Conservation (phyloP, 1,284 basidiomycete genomes). For the Ustilago crameri region DNA sequence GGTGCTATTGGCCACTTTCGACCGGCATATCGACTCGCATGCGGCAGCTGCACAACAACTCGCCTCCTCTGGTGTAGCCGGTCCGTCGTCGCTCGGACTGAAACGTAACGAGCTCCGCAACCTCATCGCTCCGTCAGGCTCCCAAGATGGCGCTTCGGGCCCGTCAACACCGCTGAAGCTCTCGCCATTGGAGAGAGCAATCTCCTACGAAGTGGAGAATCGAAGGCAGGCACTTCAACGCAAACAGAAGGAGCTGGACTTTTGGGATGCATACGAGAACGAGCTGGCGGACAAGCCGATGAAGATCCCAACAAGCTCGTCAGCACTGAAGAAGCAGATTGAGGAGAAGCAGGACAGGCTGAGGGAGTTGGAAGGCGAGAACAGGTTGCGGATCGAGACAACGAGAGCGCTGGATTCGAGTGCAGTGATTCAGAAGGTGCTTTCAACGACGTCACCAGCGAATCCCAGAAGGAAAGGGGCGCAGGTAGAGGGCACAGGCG, state of each 20-base stretch:
- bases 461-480: slow-evolving; percentile 1
- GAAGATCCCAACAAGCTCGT: slow-evolving; percentile 34
- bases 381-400: slow-evolving; percentile 30
- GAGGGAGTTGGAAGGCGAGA: slow-evolving; percentile 22
- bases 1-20: slow-evolving; percentile 25
- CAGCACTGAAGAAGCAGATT: slow-evolving; percentile 32
- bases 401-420: slow-evolving; percentile 30
- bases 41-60: slow-evolving; percentile 13
- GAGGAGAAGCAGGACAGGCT: slow-evolving; percentile 28
- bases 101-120: slow-evolving; percentile 24
- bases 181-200: slow-evolving; percentile 41
- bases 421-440: slow-evolving; percentile 31
- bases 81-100: slow-evolving; percentile 17
- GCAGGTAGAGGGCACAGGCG: not conserved
- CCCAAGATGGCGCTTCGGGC: not conserved
- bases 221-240: slow-evolving; percentile 18
- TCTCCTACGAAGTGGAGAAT: slow-evolving; percentile 41
- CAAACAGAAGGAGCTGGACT: slow-evolving; percentile 36
- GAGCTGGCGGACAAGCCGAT: slow-evolving; percentile 20
- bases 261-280: slow-evolving; percentile 46
- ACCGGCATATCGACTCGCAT: slow-evolving; percentile 28
- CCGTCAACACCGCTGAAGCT: slow-evolving; percentile 6
- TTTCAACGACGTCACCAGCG: slow-evolving; percentile 24
- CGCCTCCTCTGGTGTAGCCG: slow-evolving; percentile 9
- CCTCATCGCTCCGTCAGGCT: slow-evolving; percentile 10